phyloP scores from a whole-genome alignment of 2,329 filamentous ascomycete species.

The Pestalotiopsis sp. region DNA sequence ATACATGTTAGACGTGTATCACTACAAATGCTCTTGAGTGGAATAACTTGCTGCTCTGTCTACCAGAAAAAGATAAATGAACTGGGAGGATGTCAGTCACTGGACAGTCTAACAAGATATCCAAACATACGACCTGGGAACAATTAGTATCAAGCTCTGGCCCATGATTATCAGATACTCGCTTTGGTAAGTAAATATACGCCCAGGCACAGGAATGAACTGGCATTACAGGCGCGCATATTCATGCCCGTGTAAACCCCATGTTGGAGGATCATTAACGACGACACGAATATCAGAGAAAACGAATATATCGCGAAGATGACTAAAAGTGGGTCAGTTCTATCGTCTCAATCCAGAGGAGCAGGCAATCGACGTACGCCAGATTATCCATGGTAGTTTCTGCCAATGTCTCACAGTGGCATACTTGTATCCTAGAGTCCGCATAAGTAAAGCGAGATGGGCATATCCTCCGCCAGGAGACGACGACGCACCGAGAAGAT shows the following conservation, averaged over 20 bases:
- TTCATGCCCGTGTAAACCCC: not conserved
- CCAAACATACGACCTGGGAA: not conserved
- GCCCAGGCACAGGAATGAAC: not conserved
- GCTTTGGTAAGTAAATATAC: not conserved
- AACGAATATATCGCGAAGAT: not conserved
- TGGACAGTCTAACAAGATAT: not conserved
- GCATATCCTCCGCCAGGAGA: not conserved
- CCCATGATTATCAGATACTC: not conserved
- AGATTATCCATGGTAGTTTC: not conserved
- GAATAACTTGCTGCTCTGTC: not conserved
- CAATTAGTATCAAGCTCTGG: not conserved
- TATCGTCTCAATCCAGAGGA: not conserved
- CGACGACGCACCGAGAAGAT: not conserved
- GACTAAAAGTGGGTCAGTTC: not conserved
- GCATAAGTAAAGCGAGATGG: not conserved
- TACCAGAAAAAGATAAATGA: not conserved
- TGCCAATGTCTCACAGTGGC: not conserved
- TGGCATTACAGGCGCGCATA: not conserved
- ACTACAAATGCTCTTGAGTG: not conserved
- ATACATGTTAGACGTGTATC: not conserved
- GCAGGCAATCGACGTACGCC: not conserved
- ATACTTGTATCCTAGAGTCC: not conserved
- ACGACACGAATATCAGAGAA: not conserved
- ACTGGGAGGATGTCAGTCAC: not conserved
- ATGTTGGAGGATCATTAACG: not conserved